Percentiles rank a stretch among this genome's conserved stretches.
These are phyloP conservation scores for Cryptosporidium sp. DNA, from an alignment of 169 alveolate genomes.

Conservation along the genomic window DNA sequence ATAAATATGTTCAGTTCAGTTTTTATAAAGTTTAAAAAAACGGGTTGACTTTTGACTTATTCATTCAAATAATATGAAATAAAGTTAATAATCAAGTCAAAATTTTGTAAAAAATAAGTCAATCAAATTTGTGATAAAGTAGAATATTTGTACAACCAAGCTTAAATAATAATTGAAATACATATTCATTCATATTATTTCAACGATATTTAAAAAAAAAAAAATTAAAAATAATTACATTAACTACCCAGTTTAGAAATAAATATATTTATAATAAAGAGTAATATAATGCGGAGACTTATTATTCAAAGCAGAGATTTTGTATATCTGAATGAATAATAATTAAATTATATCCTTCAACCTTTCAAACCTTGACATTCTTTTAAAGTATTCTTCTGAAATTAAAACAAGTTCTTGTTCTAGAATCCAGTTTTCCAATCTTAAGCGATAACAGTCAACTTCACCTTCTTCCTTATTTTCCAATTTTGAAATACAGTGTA, in stretches of 20 bases:
- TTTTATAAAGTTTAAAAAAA: no score
- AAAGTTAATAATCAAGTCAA: no score
- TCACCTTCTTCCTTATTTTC: not conserved
- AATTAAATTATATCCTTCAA: not conserved
- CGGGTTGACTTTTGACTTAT: no score
- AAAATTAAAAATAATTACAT: no score
- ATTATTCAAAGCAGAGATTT: not conserved
- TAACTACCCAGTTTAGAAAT: not conserved
- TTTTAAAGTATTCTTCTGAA: conserved; percentile 46
- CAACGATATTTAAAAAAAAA: no score
- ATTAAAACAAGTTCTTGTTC: conserved; percentile 23
- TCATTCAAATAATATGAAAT: no score
- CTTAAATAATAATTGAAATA: not conserved
- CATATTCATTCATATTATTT: no score
- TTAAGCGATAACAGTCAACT: conserved; percentile 38
- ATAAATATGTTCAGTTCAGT: no score
- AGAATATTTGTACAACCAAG: not conserved
- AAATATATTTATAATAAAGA: no score
- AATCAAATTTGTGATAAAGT: no score
- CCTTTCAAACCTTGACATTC: conserved; percentile 36
- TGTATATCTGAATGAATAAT: not conserved
- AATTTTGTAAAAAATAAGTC: no score
- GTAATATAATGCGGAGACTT: not conserved
- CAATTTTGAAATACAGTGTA: conserved; percentile 15
- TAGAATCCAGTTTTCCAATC: conserved; percentile 36